Base-by-base conservation (phyloP, 2,329 filamentous ascomycete species). In the Apiospora phragmitis region DNA sequence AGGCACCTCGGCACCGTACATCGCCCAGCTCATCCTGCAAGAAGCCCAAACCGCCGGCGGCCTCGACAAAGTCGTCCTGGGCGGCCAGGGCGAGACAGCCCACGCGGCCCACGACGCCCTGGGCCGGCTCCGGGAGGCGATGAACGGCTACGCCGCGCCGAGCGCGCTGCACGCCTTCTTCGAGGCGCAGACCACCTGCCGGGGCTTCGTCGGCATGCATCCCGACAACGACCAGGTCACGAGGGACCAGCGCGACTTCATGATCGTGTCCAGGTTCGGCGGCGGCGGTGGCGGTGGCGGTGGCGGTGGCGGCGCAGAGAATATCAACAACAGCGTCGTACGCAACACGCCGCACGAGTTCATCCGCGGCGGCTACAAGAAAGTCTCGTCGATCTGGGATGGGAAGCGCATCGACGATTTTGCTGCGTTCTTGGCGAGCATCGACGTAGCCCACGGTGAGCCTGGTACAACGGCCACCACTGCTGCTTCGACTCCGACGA, bases 61-160 rank as follows among this genome's bases (percentile, higher is more conserved):
- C 8, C 71, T 75, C 0, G 69, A 75, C n/a, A 72, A 59, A 11
- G 62, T 75, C 59, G 68, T 75, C 12, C 59, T 74, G 14, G 72
- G 74, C 21, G 74, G 74, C 7, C 74, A 75, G 38, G 74, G 74
- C 1, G 74, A 75, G 51, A 73, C 73, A 4, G 71, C 74, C 1
- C 65, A 73, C 45, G 74, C 74, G 1, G 73, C 74, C 12, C 74
- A 75, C 51, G 73, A 72, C 14, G 71, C 73, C 18, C 71, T 74
- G 70, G 68, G 65, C 1, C 65, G 70, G 1, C 71, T 75, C 43
- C 71, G 70, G 1, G 70, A 75, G 69, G 49, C 68, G n/a, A 47
- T 32, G 6, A 11, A 8, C 21, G 59, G 8, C 11, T 55, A 51
- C 41, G 32, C 2, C 6, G 47, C 49, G 11, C 5, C 47, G 21